A percentile compares a stretch with the other conserved stretches of the same genome.
Conservation (phyloP, 805 yeast species). For the Torulaspora quercuum region DNA sequence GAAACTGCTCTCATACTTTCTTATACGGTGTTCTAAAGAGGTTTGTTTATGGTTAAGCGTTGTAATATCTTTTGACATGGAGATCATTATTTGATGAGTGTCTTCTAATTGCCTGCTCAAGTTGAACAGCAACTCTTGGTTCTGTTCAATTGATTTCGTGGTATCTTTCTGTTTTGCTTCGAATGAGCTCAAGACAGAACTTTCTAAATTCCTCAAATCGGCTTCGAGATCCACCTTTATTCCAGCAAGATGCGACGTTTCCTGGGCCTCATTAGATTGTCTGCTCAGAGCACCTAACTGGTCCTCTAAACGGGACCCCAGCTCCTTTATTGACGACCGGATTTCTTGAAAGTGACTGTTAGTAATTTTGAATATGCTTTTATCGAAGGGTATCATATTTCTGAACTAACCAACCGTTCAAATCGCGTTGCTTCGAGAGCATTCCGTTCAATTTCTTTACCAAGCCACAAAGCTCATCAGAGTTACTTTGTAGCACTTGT, state of each 20-base stretch:
- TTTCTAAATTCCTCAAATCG: conserved; percentile 3
- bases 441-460: conserved; percentile 11
- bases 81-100: conserved; percentile 18
- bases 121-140: conserved; percentile 13
- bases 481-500: conserved; percentile 18
- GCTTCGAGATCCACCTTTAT: background rate
- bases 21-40: conserved; percentile 14
- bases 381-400: conserved; percentile 7
- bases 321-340: conserved; percentile 2
- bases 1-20: conserved; percentile 1
- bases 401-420: conserved; percentile 18
- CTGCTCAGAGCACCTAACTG: conserved; percentile 4
- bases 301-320: conserved; percentile 5
- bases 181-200: background rate
- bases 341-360: conserved; percentile 5
- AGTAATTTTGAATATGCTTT: background rate
- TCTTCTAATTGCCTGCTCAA: conserved; percentile 21
- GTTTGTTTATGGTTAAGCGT: conserved; percentile 17
- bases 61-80: conserved; percentile 23
- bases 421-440: conserved; percentile 9
- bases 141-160: conserved; percentile 5
- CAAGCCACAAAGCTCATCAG: conserved; percentile 15
- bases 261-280: conserved; percentile 2
- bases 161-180: conserved; percentile 2
- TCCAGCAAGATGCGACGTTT: background rate